Evolutionary conservation across 2,329 filamentous ascomycete genomes (phyloP).

Genomic region (Botryotinia calthae): DNA sequence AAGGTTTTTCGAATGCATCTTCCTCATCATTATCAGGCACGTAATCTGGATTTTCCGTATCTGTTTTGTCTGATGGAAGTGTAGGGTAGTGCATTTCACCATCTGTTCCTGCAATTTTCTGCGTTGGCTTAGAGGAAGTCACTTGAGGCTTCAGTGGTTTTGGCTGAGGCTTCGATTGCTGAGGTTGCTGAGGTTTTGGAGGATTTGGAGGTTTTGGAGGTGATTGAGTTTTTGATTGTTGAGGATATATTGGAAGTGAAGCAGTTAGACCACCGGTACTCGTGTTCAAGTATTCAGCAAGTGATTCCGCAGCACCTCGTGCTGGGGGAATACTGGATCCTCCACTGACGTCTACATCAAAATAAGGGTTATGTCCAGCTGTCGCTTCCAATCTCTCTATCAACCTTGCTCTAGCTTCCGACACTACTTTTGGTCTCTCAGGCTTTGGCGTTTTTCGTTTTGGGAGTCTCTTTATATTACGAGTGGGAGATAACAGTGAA

Average conservation of each 20-base stretch:
- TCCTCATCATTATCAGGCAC: background rate
- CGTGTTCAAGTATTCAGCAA: background rate
- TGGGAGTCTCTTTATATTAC: no score
- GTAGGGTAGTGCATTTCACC: background rate
- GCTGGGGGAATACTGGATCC: background rate
- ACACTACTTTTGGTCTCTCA: background rate
- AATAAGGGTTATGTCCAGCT: background rate
- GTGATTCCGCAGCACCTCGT: background rate
- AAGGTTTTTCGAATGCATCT: background rate
- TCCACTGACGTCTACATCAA: background rate
- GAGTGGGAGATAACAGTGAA: background rate
- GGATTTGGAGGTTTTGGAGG: background rate
- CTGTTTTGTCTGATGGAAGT: background rate
- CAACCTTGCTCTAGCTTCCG: background rate
- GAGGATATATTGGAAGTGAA: background rate
- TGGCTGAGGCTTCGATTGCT: no score
- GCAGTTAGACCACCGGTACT: background rate
- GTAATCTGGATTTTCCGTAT: background rate
- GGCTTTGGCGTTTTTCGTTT: background rate
- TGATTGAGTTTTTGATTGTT: background rate
- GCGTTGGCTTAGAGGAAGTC: background rate
- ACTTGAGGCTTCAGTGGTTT: background rate
- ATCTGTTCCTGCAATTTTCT: background rate
- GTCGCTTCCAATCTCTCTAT: background rate
- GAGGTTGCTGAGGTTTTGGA: no score